Percentiles rank a stretch among this genome's conserved stretches.
Evolutionary conservation across 2,329 filamentous ascomycete genomes (phyloP).

Genomic region (Nemania abortiva): DNA sequence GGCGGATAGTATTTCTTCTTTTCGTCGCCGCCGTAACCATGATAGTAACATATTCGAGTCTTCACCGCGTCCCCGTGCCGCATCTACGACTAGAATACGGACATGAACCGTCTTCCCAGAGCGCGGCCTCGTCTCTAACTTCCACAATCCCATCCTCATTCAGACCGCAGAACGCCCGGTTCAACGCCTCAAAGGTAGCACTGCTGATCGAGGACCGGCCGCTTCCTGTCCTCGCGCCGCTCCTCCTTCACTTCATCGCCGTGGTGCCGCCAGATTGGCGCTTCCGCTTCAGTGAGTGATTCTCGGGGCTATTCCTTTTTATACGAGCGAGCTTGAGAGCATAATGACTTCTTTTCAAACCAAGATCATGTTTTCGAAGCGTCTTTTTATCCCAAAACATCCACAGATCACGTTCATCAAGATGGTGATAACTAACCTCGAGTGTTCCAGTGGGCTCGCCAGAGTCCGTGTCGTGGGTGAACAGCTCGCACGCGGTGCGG

Average conservation of each 20-base stretch:
- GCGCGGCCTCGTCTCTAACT: neutral
- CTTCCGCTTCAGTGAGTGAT: conserved; percentile 60
- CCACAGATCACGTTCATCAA: too few relatives aligned
- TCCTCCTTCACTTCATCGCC: conserved; percentile 68
- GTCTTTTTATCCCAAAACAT: too few relatives aligned
- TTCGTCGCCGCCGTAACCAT: conserved; percentile 31
- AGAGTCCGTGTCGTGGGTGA: conserved; percentile 60
- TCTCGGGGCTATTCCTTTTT: too few relatives aligned
- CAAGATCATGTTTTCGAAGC: too few relatives aligned
- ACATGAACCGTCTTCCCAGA: conserved; percentile 18
- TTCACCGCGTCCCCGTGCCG: conserved; percentile 33
- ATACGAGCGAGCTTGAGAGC: too few relatives aligned
- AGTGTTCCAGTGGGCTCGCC: conserved; percentile 56
- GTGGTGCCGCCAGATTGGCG: conserved; percentile 69
- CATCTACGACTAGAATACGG: conserved; percentile 51
- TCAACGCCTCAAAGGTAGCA: conserved; percentile 65
- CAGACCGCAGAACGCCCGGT: conserved; percentile 41
- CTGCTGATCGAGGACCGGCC: conserved; percentile 67
- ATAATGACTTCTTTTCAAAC: too few relatives aligned
- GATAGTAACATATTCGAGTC: conserved; percentile 47
- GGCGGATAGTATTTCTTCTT: conserved; percentile 48
- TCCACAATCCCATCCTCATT: conserved; percentile 20
- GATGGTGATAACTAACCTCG: too few relatives aligned
- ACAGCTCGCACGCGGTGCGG: conserved; percentile 60
- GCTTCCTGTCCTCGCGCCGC: conserved; percentile 62